phyloP scores from a whole-genome alignment of 2,329 filamentous ascomycete genomes.

The Dothistroma pini region DNA sequence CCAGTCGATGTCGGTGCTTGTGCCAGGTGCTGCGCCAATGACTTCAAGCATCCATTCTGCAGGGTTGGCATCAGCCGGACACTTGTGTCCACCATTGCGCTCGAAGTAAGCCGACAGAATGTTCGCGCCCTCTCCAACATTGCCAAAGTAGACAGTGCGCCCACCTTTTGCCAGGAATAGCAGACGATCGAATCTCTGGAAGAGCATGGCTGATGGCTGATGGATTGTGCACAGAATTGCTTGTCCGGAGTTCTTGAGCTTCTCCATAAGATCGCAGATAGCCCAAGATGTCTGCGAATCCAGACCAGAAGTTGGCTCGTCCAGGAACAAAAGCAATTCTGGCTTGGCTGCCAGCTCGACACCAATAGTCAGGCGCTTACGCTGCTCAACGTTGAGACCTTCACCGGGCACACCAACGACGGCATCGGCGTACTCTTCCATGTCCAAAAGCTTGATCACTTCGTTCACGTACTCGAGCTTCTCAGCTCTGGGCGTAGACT shows the following conservation, averaged over 20 bases:
- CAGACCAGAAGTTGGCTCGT: slow-evolving; percentile 91
- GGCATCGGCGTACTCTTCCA: slow-evolving; percentile 86
- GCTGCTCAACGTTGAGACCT: slow-evolving; percentile 68
- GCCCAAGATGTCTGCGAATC: slow-evolving; percentile 93
- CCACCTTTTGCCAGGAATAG: slow-evolving; percentile 74
- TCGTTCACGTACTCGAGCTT: slow-evolving; percentile 86
- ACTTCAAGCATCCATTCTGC: slow-evolving; percentile 74
- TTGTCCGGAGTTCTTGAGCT: slow-evolving; percentile 82
- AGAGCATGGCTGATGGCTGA: slow-evolving; percentile 92
- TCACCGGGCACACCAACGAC: slow-evolving; percentile 87
- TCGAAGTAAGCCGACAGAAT: slow-evolving; percentile 73
- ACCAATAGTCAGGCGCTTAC: slow-evolving; percentile 81
- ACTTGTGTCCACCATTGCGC: slow-evolving; percentile 62
- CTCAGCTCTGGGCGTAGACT: slow-evolving; percentile 65
- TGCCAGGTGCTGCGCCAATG: slow-evolving; percentile 51
- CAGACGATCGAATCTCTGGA: slow-evolving; percentile 83
- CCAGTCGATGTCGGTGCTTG: slow-evolving; percentile 51
- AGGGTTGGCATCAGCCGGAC: slow-evolving; percentile 68
- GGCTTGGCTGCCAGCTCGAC: slow-evolving; percentile 96
- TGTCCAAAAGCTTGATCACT: slow-evolving; percentile 84
- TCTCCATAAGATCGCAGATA: slow-evolving; percentile 82
- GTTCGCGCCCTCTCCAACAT: slow-evolving; percentile 68
- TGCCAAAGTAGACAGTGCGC: slow-evolving; percentile 75
- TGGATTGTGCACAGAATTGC: slow-evolving; percentile 97
- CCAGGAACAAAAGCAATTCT: slow-evolving; percentile 82